Evolutionary conservation across 2,329 filamentous ascomycete species (phyloP).

Genomic region (Apiospora sp.): DNA sequence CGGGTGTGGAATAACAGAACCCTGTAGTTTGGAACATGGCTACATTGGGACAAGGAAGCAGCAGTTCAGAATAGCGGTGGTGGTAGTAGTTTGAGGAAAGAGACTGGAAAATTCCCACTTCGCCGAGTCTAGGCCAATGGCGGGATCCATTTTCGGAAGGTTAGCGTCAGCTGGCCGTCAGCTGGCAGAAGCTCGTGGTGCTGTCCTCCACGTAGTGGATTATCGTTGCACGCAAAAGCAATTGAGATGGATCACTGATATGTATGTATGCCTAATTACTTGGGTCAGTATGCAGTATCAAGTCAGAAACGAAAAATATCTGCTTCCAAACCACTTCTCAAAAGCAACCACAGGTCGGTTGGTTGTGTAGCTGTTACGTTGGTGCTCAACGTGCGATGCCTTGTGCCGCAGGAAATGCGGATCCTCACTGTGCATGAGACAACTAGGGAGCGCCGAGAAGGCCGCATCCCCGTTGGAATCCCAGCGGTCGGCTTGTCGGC

Average conservation of each 20-base stretch:
- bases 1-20: neutral
- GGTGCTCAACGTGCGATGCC: neutral
- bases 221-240: neutral
- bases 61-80: neutral
- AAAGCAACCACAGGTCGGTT: neutral
- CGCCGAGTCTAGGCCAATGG: neutral
- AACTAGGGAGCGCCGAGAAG: neutral
- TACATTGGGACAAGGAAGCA: neutral
- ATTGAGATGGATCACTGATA: neutral
- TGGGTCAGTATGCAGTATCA: neutral
- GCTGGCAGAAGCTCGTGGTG: neutral
- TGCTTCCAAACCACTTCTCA: neutral
- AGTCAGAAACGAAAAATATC: neutral
- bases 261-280: neutral
- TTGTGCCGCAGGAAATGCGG: constrained; percentile 9
- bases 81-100: neutral
- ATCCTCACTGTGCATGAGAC: neutral
- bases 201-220: neutral
- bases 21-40: constrained; percentile 11
- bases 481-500: neutral
- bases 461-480: neutral
- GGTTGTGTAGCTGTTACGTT: neutral
- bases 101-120: neutral
- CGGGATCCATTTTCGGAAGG: constrained; percentile 12
- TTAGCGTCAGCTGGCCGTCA: neutral